These are phyloP conservation scores for Camellia lanceoleosa DNA, from an alignment of 148 eudicot species.

Conservation along the genomic window DNA sequence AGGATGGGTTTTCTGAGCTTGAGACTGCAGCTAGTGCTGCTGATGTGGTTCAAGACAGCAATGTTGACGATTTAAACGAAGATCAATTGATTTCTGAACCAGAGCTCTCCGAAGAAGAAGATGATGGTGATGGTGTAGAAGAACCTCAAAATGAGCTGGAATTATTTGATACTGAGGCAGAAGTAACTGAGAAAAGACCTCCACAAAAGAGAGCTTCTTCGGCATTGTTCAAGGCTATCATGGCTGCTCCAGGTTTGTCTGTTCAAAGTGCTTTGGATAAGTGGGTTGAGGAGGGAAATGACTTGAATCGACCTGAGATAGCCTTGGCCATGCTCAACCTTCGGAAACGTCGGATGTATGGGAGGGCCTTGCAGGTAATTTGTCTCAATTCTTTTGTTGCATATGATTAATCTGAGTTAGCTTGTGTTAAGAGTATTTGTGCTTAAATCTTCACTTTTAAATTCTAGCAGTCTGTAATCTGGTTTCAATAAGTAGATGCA, in stretches of 20 bases:
- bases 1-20: slow-evolving; percentile 91
- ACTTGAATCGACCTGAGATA: slow-evolving; percentile 30
- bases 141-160: slow-evolving; percentile 40
- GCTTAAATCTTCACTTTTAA: not conserved
- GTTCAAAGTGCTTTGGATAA: slow-evolving; percentile 45
- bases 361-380: slow-evolving; percentile 75
- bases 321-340: slow-evolving; percentile 31
- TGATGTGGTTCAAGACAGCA: slow-evolving; percentile 8
- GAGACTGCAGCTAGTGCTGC: slow-evolving; percentile 39
- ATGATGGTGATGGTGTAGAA: slow-evolving; percentile 31
- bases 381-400: slow-evolving; percentile 6
- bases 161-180: slow-evolving; percentile 31
- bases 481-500: not conserved
- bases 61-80: slow-evolving; percentile 32
- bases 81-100: slow-evolving; percentile 34
- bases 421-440: not conserved
- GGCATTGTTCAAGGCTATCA: slow-evolving; percentile 32
- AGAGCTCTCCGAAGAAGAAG: slow-evolving; percentile 43
- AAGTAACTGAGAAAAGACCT: slow-evolving; percentile 15
- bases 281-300: slow-evolving; percentile 54
- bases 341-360: slow-evolving; percentile 45
- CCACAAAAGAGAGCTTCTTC: slow-evolving; percentile 17
- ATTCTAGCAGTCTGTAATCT: not conserved
- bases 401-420: not conserved
- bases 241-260: slow-evolving; percentile 33